A percentile compares a stretch with the other conserved stretches of the same genome.
Conservation (phyloP, 2,329 filamentous ascomycete species). For the Scedosporium boydii region DNA sequence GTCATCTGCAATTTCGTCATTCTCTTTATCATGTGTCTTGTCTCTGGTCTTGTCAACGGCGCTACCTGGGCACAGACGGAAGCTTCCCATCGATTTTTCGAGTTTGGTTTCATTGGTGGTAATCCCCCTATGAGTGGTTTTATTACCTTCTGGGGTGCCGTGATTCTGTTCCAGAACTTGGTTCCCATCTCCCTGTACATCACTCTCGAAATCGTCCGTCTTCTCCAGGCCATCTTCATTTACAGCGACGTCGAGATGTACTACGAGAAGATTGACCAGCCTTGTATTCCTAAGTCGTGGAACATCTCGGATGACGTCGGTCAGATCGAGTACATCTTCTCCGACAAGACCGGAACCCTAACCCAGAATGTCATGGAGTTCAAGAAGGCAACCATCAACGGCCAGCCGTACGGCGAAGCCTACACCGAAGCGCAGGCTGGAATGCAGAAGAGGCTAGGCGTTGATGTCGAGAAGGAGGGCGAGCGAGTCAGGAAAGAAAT, state of each 20-base stretch:
- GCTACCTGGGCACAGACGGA: conserved; percentile 67
- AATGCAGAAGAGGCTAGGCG: conserved; percentile 84
- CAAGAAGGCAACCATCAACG: conserved; percentile 96
- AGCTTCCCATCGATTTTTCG: conserved; percentile 72
- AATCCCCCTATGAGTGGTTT: conserved; percentile 73
- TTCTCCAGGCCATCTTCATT: conserved; percentile 90
- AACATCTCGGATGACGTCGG: conserved; percentile 98
- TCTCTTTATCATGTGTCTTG: conserved; percentile 78
- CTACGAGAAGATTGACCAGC: conserved; percentile 86
- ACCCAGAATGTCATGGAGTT: conserved; percentile 99
- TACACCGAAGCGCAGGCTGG: conserved; percentile 96
- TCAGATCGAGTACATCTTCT: conserved; percentile 99
- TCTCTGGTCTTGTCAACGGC: conserved; percentile 78
- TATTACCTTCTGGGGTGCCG: conserved; percentile 90
- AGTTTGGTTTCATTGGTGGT: conserved; percentile 73
- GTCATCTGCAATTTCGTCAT: conserved; percentile 94
- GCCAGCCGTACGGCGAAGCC: conserved; percentile 91
- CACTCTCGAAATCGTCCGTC: conserved; percentile 89
- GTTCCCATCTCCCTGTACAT: conserved; percentile 98
- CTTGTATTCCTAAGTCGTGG: conserved; percentile 96
- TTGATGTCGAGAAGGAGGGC: conserved; percentile 75
- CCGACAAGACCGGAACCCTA: conserved; percentile 92
- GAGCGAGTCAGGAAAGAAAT: conserved; percentile 68
- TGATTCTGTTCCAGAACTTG: conserved; percentile 97
- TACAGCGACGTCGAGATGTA: conserved; percentile 97